A percentile compares a stretch with the other conserved stretches of the same genome.
Conservation (phyloP, 2,329 filamentous ascomycete genomes). For the Fusarium nanum region DNA sequence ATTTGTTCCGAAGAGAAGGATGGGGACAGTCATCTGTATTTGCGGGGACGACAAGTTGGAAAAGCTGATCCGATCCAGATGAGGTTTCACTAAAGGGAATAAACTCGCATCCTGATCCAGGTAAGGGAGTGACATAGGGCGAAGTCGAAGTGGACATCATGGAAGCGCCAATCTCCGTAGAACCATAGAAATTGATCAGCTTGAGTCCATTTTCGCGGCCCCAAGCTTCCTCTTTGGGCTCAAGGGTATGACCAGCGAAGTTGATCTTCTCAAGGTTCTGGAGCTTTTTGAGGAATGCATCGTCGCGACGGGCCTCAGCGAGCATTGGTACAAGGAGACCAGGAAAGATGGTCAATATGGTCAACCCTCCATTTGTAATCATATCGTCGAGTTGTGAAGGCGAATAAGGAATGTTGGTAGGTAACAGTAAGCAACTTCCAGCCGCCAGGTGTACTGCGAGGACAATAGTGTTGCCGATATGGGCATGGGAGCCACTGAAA, state of each 20-base stretch:
- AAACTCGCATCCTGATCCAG: background rate
- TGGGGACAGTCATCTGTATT: slow-evolving; percentile 14
- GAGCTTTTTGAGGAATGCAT: background rate
- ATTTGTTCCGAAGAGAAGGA: background rate
- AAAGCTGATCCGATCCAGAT: background rate
- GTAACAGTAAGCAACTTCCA: background rate
- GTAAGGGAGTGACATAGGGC: background rate
- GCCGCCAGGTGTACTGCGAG: background rate
- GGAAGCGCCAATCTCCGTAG: slow-evolving; percentile 1
- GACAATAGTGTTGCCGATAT: slow-evolving; percentile 14
- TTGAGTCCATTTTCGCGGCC: background rate
- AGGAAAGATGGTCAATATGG: background rate
- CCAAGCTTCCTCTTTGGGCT: background rate
- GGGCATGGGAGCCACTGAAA: slow-evolving; percentile 8
- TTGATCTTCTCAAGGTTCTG: background rate
- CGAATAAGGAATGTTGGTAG: background rate
- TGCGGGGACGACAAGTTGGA: slow-evolving; percentile 3
- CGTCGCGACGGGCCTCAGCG: accelerated
- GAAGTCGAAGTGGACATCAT: background rate
- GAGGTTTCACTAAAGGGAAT: background rate
- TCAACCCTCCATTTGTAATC: slow-evolving; percentile 8
- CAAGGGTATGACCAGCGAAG: slow-evolving; percentile 5
- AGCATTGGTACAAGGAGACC: background rate
- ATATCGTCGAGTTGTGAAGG: slow-evolving; percentile 3
- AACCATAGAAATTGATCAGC: background rate